Evolutionary conservation across 306 rosid species (phyloP), one percentile per base, ranked within the genome.

Genomic region (Pyrus communis): DNA sequence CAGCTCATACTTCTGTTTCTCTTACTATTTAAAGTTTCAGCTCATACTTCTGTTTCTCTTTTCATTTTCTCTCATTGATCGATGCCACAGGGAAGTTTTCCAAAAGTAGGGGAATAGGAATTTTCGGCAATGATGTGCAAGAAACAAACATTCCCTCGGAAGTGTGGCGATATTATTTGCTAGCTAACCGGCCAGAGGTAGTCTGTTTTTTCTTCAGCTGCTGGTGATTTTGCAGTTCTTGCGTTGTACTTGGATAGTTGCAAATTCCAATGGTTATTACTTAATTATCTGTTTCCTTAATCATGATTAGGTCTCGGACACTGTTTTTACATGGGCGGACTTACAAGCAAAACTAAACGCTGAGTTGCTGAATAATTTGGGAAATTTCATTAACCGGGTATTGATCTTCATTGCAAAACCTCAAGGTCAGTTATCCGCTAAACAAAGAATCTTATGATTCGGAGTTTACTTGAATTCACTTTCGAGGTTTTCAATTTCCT

Each of bases 81-180:
- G 70, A 38, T 76, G 57, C 73, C 54, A 57, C 74, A 91, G 94
- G 94, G 68, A 91, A 89, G 83, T 91, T 91, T 78, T 91, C 97
- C 35, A 91, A 91, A 81, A 89, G 92, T 77, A 89, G 67, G 83
- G 97, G 97, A 21, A 45, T 84, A 1, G 92, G 97, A 61, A 89
- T 89, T 60, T 91, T 89, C 76, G 92, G 94, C 65, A 91, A 89
- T 70, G 94, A 87, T 83, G 92, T 78, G 1, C 86, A 89, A 83
- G 94, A 88, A 66, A 87, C 92, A 67, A 77, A 79, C 69, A 86
- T 91, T 84, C 97, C 94, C 0, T 81, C 83, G 51, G 97, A 89
- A 88, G 97, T 87, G 35, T 89, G 94, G 97, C 74, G 97, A 61
- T 89, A 89, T 81, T 91, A 91, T 83, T 81, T 91, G 86, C 90